Conservation (phyloP, 2,329 filamentous ascomycete species). For the Dothidotthia symphoricarpi region DNA sequence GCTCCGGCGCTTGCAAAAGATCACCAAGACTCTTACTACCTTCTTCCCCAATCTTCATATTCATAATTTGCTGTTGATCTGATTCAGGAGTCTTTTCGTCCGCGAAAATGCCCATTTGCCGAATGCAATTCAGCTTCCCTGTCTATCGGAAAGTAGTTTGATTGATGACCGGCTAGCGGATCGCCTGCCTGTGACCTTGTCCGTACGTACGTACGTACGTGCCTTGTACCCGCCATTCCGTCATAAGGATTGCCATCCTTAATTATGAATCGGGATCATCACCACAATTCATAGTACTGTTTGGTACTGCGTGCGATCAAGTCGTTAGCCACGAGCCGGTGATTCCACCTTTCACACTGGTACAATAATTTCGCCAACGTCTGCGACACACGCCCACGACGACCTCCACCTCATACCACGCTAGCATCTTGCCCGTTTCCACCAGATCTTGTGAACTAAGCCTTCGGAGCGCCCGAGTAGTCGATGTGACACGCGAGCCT, state of each 20-base stretch:
- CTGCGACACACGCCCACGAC: conserved; percentile 1
- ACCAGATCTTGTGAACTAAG: conserved; percentile 16
- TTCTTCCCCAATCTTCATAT: too few species aligned
- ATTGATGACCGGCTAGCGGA: not conserved
- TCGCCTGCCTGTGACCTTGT: conserved; percentile 9
- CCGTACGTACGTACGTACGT: conserved; percentile 9
- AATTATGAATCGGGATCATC: not conserved
- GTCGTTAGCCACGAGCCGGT: too few species aligned
- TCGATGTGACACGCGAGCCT: conserved; percentile 26
- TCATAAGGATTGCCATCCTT: conserved; percentile 6
- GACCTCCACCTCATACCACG: conserved; percentile 8
- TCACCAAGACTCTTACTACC: not conserved
- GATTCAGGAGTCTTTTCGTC: too few species aligned
- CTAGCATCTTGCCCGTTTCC: conserved; percentile 24
- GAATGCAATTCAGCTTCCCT: conserved; percentile 14
- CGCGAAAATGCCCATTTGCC: too few species aligned
- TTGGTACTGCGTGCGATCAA: not conserved
- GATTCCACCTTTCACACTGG: not conserved
- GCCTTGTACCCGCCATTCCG: conserved; percentile 7
- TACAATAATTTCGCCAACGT: not conserved
- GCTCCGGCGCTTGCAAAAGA: not conserved
- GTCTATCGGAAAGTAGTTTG: conserved; percentile 4
- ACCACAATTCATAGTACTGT: too few species aligned
- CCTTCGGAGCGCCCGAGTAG: conserved; percentile 26
- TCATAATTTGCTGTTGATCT: too few species aligned